Percentiles rank a stretch among this genome's conserved stretches.
Conservation (phyloP, 2,329 filamentous ascomycete species). For the Elsinoe arachidis region DNA sequence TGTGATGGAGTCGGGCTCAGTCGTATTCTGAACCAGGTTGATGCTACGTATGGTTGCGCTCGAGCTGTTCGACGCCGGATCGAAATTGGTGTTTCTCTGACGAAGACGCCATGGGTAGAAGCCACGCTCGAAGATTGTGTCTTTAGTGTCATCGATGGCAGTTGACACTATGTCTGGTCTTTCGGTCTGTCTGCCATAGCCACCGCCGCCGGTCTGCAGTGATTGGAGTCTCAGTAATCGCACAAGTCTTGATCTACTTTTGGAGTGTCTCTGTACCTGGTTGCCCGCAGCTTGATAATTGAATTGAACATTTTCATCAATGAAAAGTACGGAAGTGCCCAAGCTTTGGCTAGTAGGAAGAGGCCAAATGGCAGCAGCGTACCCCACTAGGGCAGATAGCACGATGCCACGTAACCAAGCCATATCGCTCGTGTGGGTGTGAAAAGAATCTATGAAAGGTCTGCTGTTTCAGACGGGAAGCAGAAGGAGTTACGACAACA, state of each 20-base stretch:
- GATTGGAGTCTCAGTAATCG: slow-evolving; percentile 13
- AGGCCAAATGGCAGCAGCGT: slow-evolving; percentile 36
- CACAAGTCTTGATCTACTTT: slow-evolving; percentile 10
- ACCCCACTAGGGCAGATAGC: slow-evolving; percentile 13
- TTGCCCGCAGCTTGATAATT: slow-evolving; percentile 26
- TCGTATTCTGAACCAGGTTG: slow-evolving; percentile 50
- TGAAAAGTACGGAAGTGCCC: slow-evolving; percentile 34
- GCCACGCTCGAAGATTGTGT: slow-evolving; percentile 57
- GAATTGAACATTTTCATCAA: slow-evolving; percentile 31
- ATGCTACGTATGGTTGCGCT: slow-evolving; percentile 51
- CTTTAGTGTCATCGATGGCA: slow-evolving; percentile 47
- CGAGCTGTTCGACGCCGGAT: slow-evolving; percentile 44
- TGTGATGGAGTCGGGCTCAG: slow-evolving; percentile 46
- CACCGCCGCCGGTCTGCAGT: slow-evolving; percentile 7
- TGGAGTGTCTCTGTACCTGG: slow-evolving; percentile 19
- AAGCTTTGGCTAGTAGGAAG: slow-evolving; percentile 30
- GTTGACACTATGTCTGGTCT: slow-evolving; percentile 35
- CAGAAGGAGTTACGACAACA: neutral
- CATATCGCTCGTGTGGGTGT: neutral
- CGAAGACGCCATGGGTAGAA: slow-evolving; percentile 75
- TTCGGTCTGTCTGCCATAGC: neutral
- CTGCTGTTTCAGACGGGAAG: neutral
- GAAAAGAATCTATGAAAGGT: neutral
- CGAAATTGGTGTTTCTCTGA: slow-evolving; percentile 53
- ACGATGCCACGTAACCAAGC: neutral